Percentiles rank a stretch among this genome's conserved stretches.
These are phyloP conservation scores for Cochlearia excelsa DNA, from an alignment of 345 rosid species.

Conservation along the genomic window DNA sequence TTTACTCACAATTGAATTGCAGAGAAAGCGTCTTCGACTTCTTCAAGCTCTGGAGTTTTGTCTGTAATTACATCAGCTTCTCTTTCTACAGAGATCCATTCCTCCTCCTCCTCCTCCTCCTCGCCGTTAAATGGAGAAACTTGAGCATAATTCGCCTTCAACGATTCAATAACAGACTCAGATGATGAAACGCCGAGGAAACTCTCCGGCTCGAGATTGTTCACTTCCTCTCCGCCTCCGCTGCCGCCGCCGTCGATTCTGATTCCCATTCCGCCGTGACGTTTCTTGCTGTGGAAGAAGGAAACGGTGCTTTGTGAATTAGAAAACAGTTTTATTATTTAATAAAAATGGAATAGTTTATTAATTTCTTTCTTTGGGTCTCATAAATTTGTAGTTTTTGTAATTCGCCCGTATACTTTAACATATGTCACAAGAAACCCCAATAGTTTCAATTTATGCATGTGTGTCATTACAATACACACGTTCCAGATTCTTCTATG, in stretches of 20 bases:
- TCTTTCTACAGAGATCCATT: constrained; percentile 60
- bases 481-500: too few species aligned
- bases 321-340: too few species aligned
- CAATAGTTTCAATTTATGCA: too few species aligned
- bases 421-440: too few species aligned
- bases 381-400: too few species aligned
- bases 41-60: constrained; percentile 65
- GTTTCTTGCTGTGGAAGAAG: constrained; percentile 31
- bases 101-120: constrained; percentile 47
- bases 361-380: too few species aligned
- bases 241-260: constrained; percentile 1
- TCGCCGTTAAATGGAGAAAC: constrained; percentile 23
- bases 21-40: constrained; percentile 72
- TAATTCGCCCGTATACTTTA: too few species aligned
- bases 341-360: too few species aligned
- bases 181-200: constrained; percentile 33
- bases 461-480: too few species aligned
- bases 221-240: constrained; percentile 7
- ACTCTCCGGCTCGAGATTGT: neutral
- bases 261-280: constrained; percentile 17
- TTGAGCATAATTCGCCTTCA: constrained; percentile 27
- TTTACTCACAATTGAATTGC: constrained; percentile 60
- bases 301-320: constrained; percentile 6
- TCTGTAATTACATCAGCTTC: constrained; percentile 40
- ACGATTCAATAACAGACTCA: constrained; percentile 30